phyloP scores from a whole-genome alignment of 805 yeast genomes.

The Millerozyma miso region DNA sequence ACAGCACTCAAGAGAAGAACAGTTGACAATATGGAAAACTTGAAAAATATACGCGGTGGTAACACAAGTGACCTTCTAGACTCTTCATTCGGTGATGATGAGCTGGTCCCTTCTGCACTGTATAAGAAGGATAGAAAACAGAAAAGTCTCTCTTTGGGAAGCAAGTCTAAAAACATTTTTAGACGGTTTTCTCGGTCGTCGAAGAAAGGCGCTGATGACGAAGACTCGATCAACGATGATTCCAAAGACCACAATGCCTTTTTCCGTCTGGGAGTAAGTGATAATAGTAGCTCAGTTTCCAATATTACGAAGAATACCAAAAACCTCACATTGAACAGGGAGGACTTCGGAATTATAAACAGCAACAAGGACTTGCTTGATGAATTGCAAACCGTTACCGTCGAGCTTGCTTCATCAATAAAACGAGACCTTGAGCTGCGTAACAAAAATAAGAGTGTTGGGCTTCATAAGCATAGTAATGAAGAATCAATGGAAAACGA shows the following conservation, averaged over 20 bases:
- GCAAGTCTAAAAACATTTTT: constrained; percentile 28
- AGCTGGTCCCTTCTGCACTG: constrained; percentile 1
- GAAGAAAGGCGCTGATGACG: constrained; percentile 13
- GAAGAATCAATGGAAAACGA: constrained; percentile 6
- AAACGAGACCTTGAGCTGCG: constrained; percentile 61
- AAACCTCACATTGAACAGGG: constrained; percentile 43
- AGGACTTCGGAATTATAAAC: constrained; percentile 58
- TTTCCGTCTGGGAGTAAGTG: constrained; percentile 4
- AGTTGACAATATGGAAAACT: not conserved
- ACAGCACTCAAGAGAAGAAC: not conserved
- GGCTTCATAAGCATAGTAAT: not conserved
- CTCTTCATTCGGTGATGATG: constrained; percentile 3
- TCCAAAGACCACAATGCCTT: constrained; percentile 9
- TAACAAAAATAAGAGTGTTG: constrained; percentile 17
- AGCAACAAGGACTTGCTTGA: constrained; percentile 55
- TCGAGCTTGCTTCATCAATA: constrained; percentile 69
- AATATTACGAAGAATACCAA: constrained; percentile 4
- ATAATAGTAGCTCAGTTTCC: not conserved
- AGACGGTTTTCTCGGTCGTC: constrained; percentile 30
- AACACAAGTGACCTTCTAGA: not conserved
- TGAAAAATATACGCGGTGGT: not conserved
- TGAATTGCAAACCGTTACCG: constrained; percentile 65
- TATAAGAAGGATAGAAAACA: constrained; percentile 14
- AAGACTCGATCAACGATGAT: constrained; percentile 5
- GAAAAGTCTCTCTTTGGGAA: constrained; percentile 21